These are phyloP conservation scores for Botrytis elliptica DNA, from an alignment of 2,329 filamentous ascomycete species.

Conservation along the genomic window DNA sequence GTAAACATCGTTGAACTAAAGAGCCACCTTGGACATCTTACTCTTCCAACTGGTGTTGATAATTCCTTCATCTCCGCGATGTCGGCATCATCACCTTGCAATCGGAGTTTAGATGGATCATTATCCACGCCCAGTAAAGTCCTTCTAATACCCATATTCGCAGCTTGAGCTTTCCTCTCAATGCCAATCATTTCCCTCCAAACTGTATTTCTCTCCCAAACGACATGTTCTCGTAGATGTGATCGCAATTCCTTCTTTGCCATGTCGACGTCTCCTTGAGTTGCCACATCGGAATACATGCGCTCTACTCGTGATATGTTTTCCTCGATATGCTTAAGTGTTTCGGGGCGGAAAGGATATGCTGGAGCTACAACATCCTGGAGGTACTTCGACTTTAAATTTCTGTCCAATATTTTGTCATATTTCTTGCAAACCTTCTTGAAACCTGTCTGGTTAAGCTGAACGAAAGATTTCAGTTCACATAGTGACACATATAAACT, in stretches of 20 bases:
- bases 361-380: conserved; percentile 70
- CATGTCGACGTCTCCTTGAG: conserved; percentile 71
- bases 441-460: conserved; percentile 96
- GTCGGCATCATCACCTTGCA: conserved; percentile 82
- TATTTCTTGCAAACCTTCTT: conserved; percentile 97
- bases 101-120: conserved; percentile 63
- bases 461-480: conserved; percentile 92
- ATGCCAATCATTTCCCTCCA: conserved; percentile 99
- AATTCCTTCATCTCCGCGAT: conserved; percentile 64
- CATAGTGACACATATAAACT: conserved; percentile 88
- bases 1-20: conserved; percentile 78
- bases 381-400: conserved; percentile 76
- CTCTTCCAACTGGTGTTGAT: conserved; percentile 73
- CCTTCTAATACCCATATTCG: conserved; percentile 76
- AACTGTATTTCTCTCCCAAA: conserved; percentile 98
- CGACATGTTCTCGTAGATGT: conserved; percentile 91
- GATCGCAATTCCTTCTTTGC: conserved; percentile 85
- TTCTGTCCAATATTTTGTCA: conserved; percentile 89
- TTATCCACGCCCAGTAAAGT: conserved; percentile 76
- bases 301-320: conserved; percentile 73
- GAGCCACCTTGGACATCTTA: conserved; percentile 77
- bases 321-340: conserved; percentile 67
- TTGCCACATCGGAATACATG: conserved; percentile 78
- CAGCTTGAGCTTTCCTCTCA: conserved; percentile 90
- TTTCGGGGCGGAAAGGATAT: conserved; percentile 76